Evolutionary conservation across 164 flowering plant genomes (phyloP).

Genomic region (Berberis vulgaris): DNA sequence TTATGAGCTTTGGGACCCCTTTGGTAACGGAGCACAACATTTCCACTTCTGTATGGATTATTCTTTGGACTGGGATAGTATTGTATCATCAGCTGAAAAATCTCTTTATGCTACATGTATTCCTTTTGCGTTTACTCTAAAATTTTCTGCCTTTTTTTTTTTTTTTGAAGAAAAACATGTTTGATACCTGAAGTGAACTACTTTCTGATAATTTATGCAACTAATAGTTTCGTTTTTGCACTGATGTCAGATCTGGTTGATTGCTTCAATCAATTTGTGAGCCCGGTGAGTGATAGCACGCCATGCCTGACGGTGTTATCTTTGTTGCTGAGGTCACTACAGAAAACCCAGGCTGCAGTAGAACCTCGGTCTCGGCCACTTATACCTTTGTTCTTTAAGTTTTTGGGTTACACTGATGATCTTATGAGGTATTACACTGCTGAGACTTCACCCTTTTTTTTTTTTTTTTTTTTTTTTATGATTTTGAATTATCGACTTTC

Average conservation of each 20-base stretch:
- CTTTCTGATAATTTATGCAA: neutral
- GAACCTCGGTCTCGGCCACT: constrained; percentile 60
- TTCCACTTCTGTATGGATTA: too few species aligned
- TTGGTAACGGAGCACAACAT: too few species aligned
- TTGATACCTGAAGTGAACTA: too few species aligned
- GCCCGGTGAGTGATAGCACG: constrained; percentile 42
- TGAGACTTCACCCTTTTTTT: neutral
- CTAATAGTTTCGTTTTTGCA: neutral
- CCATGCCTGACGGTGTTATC: constrained; percentile 47
- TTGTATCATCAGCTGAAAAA: too few species aligned
- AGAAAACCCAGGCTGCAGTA: constrained; percentile 42
- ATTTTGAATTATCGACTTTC: constrained; percentile 1
- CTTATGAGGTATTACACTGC: constrained; percentile 32
- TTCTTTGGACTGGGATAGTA: too few species aligned
- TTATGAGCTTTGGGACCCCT: too few species aligned
- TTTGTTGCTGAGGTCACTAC: constrained; percentile 63
- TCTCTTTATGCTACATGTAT: too few species aligned
- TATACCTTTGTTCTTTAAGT: constrained; percentile 60
- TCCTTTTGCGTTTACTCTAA: too few species aligned
- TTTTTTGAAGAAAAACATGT: too few species aligned
- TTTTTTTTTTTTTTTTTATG: neutral
- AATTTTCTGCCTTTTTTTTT: too few species aligned
- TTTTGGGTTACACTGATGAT: constrained; percentile 59
- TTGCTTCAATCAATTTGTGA: constrained; percentile 31
- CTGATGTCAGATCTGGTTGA: constrained; percentile 44